Percentiles rank a stretch among this genome's conserved stretches.
Evolutionary conservation across 768 basidiomycete genomes (phyloP).

Genomic region (Pholiota microspora): DNA sequence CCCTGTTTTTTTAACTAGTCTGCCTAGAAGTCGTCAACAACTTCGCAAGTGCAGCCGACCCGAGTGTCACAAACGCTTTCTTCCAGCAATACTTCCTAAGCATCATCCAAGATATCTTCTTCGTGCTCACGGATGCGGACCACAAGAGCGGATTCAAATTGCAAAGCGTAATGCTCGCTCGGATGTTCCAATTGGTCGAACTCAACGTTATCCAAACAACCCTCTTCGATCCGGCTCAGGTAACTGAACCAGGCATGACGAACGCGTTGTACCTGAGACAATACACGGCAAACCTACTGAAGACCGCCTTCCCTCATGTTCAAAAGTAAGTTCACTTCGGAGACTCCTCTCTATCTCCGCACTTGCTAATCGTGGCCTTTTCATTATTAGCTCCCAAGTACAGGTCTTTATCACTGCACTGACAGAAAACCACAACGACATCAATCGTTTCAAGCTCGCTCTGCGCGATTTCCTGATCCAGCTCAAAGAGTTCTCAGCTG

Average conservation of each 20-base stretch:
- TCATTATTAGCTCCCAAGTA: constrained; percentile 57
- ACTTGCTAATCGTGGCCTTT: constrained; percentile 13
- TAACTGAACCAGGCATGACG: constrained; percentile 65
- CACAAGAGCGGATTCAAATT: constrained; percentile 99
- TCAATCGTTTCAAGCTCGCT: constrained; percentile 89
- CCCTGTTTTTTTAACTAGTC: constrained; percentile 43
- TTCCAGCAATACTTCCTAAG: constrained; percentile 96
- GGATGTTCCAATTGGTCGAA: constrained; percentile 92
- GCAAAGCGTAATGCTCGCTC: constrained; percentile 87
- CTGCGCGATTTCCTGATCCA: constrained; percentile 97
- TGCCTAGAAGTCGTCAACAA: constrained; percentile 95
- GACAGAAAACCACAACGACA: constrained; percentile 72
- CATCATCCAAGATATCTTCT: constrained; percentile 94
- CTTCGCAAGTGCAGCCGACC: constrained; percentile 75
- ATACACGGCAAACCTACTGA: constrained; percentile 83
- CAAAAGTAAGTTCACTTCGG: constrained; percentile 56
- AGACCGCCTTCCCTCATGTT: constrained; percentile 90
- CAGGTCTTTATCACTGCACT: constrained; percentile 66
- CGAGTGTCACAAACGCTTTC: constrained; percentile 82
- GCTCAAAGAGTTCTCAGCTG: constrained; percentile 91
- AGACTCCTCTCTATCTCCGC: constrained; percentile 12
- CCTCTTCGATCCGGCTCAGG: constrained; percentile 76
- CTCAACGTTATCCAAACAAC: constrained; percentile 76
- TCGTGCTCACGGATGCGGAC: constrained; percentile 94
- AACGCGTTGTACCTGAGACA: constrained; percentile 82